Percentiles rank a stretch among this genome's conserved stretches.
phyloP scores from a whole-genome alignment of 2,329 filamentous ascomycete species.

The Fusarium equiseti region DNA sequence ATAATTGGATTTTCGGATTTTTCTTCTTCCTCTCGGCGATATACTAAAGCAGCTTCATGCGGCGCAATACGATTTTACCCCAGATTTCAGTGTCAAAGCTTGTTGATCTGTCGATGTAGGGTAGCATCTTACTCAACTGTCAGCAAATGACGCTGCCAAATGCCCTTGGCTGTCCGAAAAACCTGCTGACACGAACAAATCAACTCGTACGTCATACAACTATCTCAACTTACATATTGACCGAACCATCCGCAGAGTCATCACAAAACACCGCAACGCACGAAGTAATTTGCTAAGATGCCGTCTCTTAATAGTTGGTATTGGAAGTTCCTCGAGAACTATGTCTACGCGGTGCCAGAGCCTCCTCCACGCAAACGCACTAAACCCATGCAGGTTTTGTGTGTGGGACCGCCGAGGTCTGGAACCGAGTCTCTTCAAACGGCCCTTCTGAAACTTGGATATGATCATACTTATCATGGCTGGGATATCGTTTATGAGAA shows the following conservation, averaged over 20 bases:
- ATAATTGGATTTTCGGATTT: neutral
- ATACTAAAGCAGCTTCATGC: neutral
- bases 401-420: conserved; percentile 51
- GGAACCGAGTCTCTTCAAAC: conserved; percentile 53
- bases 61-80: neutral
- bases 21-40: neutral
- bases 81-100: too few species aligned
- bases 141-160: neutral
- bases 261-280: neutral
- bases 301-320: conserved; percentile 23
- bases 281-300: neutral
- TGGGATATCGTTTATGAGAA: conserved; percentile 52
- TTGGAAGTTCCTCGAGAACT: conserved; percentile 19
- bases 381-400: conserved; percentile 52
- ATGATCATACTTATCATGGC: conserved; percentile 52
- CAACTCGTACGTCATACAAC: neutral
- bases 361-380: conserved; percentile 43
- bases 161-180: neutral
- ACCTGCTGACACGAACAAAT: neutral
- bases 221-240: neutral
- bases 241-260: fast-evolving
- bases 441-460: conserved; percentile 47
- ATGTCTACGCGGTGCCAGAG: conserved; percentile 29
- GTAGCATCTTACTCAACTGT: conserved; percentile 1
- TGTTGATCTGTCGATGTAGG: neutral